Conservation (phyloP, 2,329 filamentous ascomycete species). For the Botrytis byssoidea region DNA sequence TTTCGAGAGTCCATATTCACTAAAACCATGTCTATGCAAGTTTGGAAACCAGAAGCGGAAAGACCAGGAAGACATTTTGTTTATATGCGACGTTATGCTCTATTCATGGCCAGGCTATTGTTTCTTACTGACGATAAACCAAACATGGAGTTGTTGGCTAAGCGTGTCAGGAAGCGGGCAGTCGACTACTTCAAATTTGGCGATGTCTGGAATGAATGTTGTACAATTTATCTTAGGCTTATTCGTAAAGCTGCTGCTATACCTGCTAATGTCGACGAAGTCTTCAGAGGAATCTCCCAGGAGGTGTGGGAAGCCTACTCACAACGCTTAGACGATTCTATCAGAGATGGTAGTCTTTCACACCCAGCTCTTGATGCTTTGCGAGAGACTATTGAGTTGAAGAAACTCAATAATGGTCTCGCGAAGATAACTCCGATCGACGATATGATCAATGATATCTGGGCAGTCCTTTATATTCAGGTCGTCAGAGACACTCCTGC, state of each 20-base stretch:
- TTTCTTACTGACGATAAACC: slow-evolving; percentile 60
- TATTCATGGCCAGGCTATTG: slow-evolving; percentile 62
- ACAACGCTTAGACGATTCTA: slow-evolving; percentile 58
- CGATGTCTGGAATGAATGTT: slow-evolving; percentile 35
- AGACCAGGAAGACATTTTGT: slow-evolving; percentile 70
- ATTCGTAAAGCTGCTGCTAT: slow-evolving; percentile 58
- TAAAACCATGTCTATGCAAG: slow-evolving; percentile 70
- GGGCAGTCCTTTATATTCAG: slow-evolving; percentile 71
- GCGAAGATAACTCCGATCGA: slow-evolving; percentile 87
- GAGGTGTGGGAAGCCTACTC: slow-evolving; percentile 64
- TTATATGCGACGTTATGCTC: slow-evolving; percentile 68
- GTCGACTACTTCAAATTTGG: slow-evolving; percentile 47
- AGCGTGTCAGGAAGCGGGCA: slow-evolving; percentile 61
- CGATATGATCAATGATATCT: slow-evolving; percentile 89
- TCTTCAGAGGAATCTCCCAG: slow-evolving; percentile 62
- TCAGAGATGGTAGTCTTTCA: slow-evolving; percentile 48
- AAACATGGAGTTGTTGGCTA: slow-evolving; percentile 61
- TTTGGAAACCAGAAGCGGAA: slow-evolving; percentile 72
- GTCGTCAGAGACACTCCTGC: slow-evolving; percentile 58
- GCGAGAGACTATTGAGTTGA: slow-evolving; percentile 65
- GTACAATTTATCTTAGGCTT: slow-evolving; percentile 42
- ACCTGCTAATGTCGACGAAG: slow-evolving; percentile 60
- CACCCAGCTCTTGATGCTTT: slow-evolving; percentile 59
- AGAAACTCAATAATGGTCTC: slow-evolving; percentile 78
- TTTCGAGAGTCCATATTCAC: slow-evolving; percentile 70